Evolutionary conservation across 257 asterid genomes (phyloP).

Genomic region (Handroanthus guayacan): DNA sequence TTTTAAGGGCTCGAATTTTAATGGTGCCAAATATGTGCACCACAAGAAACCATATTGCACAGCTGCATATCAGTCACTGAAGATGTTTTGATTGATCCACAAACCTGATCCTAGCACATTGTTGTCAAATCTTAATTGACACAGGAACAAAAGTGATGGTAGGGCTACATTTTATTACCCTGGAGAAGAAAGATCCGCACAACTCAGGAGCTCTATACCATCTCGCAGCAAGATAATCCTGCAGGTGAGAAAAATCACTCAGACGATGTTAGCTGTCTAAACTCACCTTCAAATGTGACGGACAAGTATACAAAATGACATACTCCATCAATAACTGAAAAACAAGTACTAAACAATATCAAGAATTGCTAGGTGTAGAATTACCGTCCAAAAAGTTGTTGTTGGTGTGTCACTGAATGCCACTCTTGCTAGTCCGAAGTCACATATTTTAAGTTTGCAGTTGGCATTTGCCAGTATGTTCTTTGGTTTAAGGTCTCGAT

Average conservation of each 20-base stretch:
- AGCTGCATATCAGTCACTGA: conserved; percentile 5
- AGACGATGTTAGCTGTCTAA: conserved; percentile 2
- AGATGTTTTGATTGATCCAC: conserved; percentile 25
- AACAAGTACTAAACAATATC: not conserved
- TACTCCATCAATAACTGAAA: not conserved
- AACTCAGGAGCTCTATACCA: conserved; percentile 99
- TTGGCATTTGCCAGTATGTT: conserved; percentile 96
- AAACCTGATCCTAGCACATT: conserved; percentile 5
- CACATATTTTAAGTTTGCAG: conserved; percentile 94
- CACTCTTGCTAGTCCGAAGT: conserved; percentile 94
- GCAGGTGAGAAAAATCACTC: conserved; percentile 38
- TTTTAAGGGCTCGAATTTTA: conserved; percentile 11
- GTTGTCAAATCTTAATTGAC: not conserved
- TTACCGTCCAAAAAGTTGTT: conserved; percentile 94
- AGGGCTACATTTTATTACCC: conserved; percentile 54
- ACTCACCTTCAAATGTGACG: not conserved
- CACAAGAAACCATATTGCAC: conserved; percentile 1
- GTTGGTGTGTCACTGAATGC: conserved; percentile 92
- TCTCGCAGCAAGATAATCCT: conserved; percentile 99
- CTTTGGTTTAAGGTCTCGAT: conserved; percentile 95
- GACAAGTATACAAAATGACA: not conserved
- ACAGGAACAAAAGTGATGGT: conserved; percentile 29
- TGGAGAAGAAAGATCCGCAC: conserved; percentile 95
- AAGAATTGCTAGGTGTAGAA: conserved; percentile 25
- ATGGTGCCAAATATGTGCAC: conserved; percentile 20